Base-by-base conservation (phyloP, 208 protist species). In the Crithidia brevicula region DNA sequence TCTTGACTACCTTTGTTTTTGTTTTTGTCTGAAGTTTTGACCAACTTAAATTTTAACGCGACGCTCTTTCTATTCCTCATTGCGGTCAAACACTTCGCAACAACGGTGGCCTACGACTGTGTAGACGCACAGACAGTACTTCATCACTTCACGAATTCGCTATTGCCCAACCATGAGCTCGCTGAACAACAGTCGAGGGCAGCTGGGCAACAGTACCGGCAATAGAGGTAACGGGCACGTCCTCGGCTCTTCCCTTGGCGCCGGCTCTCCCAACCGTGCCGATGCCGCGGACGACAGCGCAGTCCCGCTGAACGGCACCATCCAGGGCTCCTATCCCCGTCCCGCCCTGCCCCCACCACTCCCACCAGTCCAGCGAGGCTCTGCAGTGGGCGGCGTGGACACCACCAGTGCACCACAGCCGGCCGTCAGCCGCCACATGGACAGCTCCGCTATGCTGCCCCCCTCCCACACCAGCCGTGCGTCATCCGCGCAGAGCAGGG, bases 341-440 rank as follows among this genome's bases (percentile, higher is more conserved):
- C 70, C 74, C 4, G 36, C 74, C 10, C 65, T 68, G 13, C 67
- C 76, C 16, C 69, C 68, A 10, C 59, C 65, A 1, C 70, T 67
- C 28, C 68, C 78, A 42, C 72, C 68, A 5, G 67, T 77, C 45
- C 70, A 72, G 16, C 78, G 78, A 22, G 62, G 73, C 33, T 64
- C 66, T n/a, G 58, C 67, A 18, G 1, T 16, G 6, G 40, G 23
- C 16, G 30, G 13, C 33, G 11, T 18, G 42, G 45, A 11, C 11
- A 23, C 52, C 0, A 23, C 47, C n/a, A n/a, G n/a, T n/a, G n/a
- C n/a, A n/a, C n/a, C n/a, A 28, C 36, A 13, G 45, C 47, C 31
- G 16, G 56, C 25, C 42, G 30, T 31, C n/a, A 1, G 34, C 34
- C 15, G 23, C 16, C 36, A 42, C 40, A 31, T 6, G 16, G 57